phyloP scores from a whole-genome alignment of 1,284 basidiomycete genomes.

The Apiotrichum gamsii region DNA sequence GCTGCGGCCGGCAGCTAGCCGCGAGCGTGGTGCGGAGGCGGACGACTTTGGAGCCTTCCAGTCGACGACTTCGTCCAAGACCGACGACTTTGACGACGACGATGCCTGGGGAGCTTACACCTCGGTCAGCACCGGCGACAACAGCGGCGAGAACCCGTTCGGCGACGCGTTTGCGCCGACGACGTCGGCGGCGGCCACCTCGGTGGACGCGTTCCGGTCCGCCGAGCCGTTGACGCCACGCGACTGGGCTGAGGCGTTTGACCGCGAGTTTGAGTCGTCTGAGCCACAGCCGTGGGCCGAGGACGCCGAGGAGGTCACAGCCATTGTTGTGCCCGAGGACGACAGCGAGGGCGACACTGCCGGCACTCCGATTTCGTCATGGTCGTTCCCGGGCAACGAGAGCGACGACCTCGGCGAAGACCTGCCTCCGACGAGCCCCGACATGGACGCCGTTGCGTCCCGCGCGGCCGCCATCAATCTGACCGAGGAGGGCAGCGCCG shows the following conservation, averaged over 20 bases:
- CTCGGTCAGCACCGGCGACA: slow-evolving; percentile 16
- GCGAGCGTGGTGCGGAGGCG: slow-evolving; percentile 25
- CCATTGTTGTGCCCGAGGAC: slow-evolving; percentile 8
- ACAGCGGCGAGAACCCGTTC: slow-evolving; percentile 39
- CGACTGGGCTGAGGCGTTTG: slow-evolving; percentile 43
- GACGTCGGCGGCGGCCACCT: background rate
- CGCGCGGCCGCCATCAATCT: background rate
- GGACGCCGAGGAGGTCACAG: background rate
- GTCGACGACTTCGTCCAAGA: background rate
- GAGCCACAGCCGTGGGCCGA: background rate
- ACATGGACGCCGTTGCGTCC: background rate
- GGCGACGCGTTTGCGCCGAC: slow-evolving; percentile 32
- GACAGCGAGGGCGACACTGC: slow-evolving; percentile 9
- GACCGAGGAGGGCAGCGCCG: background rate
- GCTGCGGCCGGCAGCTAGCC: slow-evolving; percentile 28
- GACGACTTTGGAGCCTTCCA: slow-evolving; percentile 39
- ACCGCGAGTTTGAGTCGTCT: slow-evolving; percentile 28
- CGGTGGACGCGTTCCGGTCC: slow-evolving; percentile 3
- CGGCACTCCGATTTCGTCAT: slow-evolving; percentile 19
- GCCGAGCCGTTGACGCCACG: slow-evolving; percentile 33
- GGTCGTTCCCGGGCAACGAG: slow-evolving; percentile 36
- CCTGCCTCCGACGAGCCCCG: slow-evolving; percentile 22
- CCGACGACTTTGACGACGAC: slow-evolving; percentile 31
- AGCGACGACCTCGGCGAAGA: slow-evolving; percentile 36
- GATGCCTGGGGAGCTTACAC: slow-evolving; percentile 45